These are phyloP conservation scores for Ceratocystiopsis sp. DNA, from an alignment of 2,329 filamentous ascomycete species.

Conservation along the genomic window DNA sequence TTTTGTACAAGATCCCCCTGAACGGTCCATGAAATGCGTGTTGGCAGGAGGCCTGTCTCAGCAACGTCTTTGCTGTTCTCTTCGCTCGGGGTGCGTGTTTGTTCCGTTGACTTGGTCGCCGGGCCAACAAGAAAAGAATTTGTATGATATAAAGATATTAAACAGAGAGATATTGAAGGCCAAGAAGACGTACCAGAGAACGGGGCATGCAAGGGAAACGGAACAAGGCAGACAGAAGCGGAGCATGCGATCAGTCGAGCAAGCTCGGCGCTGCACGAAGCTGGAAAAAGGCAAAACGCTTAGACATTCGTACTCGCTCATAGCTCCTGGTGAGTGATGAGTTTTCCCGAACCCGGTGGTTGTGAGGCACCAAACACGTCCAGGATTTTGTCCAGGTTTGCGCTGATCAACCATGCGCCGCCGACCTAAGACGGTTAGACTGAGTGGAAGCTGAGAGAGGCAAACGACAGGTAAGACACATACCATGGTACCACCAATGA, in stretches of 20 bases:
- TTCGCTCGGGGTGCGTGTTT: background rate
- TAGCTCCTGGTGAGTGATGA: slow-evolving; percentile 16
- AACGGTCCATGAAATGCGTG: too few relatives aligned
- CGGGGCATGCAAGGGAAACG: too few relatives aligned
- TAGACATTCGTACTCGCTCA: slow-evolving; percentile 7
- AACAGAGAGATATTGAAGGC: too few relatives aligned
- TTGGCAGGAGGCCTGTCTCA: too few relatives aligned
- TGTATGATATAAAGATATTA: too few relatives aligned
- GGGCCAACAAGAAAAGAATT: too few relatives aligned
- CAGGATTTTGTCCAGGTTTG: slow-evolving; percentile 59
- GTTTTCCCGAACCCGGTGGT: too few relatives aligned
- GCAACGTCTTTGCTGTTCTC: too few relatives aligned
- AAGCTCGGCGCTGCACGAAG: background rate
- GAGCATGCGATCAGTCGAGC: too few relatives aligned
- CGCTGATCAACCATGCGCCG: slow-evolving; percentile 63
- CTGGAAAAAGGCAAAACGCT: background rate
- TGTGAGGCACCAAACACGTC: slow-evolving; percentile 13
- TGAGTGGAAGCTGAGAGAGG: background rate
- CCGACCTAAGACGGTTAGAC: slow-evolving; percentile 39
- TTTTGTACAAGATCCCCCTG: background rate
- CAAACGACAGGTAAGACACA: slow-evolving; percentile 15
- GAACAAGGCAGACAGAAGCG: too few relatives aligned
- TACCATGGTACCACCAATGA: slow-evolving; percentile 71
- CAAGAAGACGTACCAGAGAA: too few relatives aligned
- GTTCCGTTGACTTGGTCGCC: background rate